Conservation (phyloP, 2,329 filamentous ascomycete species). For the Mycocentrospora acerina region DNA sequence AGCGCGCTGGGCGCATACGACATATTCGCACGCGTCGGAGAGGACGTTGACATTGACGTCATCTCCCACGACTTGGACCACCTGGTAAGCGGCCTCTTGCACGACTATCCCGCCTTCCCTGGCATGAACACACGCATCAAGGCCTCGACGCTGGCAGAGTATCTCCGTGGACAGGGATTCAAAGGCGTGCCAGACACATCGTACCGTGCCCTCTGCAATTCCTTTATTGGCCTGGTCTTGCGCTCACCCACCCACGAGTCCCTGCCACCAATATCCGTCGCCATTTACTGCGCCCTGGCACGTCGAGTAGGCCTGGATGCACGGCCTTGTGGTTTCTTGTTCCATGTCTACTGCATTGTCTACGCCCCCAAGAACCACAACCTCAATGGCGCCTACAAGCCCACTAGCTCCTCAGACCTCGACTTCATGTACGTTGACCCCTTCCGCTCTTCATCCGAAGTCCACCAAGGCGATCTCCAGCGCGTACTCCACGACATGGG, state of each 20-base stretch:
- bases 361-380: conserved; percentile 61
- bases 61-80: conserved; percentile 62
- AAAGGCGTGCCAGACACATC: conserved; percentile 70
- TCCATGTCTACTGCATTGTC: conserved; percentile 81
- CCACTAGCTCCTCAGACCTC: conserved; percentile 23
- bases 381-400: conserved; percentile 44
- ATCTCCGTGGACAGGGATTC: conserved; percentile 68
- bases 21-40: conserved; percentile 78
- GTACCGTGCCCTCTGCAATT: conserved; percentile 82
- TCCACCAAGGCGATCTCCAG: conserved; percentile 61
- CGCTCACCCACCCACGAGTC: conserved; percentile 73
- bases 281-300: conserved; percentile 82
- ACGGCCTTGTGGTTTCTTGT: conserved; percentile 77
- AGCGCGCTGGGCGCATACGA: conserved; percentile 80
- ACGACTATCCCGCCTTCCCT: conserved; percentile 55
- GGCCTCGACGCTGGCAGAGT: conserved; percentile 67
- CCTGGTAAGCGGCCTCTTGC: conserved; percentile 60
- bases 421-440: conserved; percentile 80
- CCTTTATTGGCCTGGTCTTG: conserved; percentile 81
- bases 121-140: conserved; percentile 64
- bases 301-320: conserved; percentile 73
- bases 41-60: conserved; percentile 71
- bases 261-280: conserved; percentile 80
- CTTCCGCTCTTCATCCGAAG: conserved; percentile 69
- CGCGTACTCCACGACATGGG: conserved; percentile 59